Evolutionary conservation across 306 rosid species (phyloP), one percentile per base, ranked within the genome.

Genomic region (Adenanthera pavonina): DNA sequence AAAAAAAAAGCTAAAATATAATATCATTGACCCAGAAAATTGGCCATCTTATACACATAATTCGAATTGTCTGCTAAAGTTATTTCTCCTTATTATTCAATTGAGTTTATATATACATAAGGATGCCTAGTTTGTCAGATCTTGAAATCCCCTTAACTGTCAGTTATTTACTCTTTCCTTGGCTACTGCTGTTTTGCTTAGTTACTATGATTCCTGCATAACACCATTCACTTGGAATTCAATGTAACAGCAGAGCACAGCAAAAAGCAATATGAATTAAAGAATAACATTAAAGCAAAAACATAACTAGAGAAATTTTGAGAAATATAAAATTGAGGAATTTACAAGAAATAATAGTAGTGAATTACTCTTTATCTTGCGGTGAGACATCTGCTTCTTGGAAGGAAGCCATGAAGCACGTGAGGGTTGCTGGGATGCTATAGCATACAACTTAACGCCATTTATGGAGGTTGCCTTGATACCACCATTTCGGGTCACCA

Each of bases 361-460:
- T 17, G 52, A 53, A 47, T 16, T 78, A 92, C 97, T 87, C 76
- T 88, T 89, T 38, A 86, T 83, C 54, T 86, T 84, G 82, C 97
- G 97, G 56, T 87, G 90, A 54, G 93, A 87, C 17, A 82, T 86
- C 48, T 80, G 85, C 82, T 95, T 91, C 89, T 93, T 93, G 20
- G 89, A 82, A 72, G 89, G 65, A 43, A 88, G 78, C 99, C 99
- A 95, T 16, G 92, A 80, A 40, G 97, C 94, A 6, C 47, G 81
- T 13, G 98, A 91, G 17, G 94, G 97, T 76, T 93, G 97, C 72
- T 95, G 93, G 35, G 97, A 93, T 19, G 97, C 92, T 3, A 90
- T 65, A 3, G 89, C 88, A 70, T 95, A 93, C 83, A 90, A 78
- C 85, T 91, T 91, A 25, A 95, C 95, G 5, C 97, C 97, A 44